Evolutionary conservation across 352 stramenopile species (phyloP), one percentile per base, ranked within the genome.

Genomic region (Phytophthora idaei): DNA sequence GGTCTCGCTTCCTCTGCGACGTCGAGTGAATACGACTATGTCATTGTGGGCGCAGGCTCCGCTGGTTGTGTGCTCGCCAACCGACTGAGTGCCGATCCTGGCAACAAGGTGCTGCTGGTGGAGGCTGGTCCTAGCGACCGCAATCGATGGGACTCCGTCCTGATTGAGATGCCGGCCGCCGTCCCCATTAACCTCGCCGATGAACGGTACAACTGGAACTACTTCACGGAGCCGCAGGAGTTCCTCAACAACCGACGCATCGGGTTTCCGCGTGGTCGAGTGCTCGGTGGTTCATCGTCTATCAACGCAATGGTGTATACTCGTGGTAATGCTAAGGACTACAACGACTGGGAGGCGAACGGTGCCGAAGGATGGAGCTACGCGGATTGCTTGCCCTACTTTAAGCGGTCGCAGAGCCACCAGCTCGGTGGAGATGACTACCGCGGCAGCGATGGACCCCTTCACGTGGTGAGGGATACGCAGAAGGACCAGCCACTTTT

Each of bases 221-320:
- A 92, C 78, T 36, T 95, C 60, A 96, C 88, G 1, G 82, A 92
- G 59, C 84, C 89, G 31, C 88, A 96, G 61, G 77, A 89, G 53
- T 69, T 93, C 60, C 64, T 96, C 15, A 77, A 95, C 70, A 84
- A 87, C 69, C 83, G 89, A 5, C 31, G 80, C 5, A 66, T 95
- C 47, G 74, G 85, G 14, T 94, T 85, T 75, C 89, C 88, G 3
- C 78, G 89, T 25, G 89, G 89, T 36, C 85, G 89, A 39, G 88
- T 97, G 48, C 85, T 97, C 25, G 89, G 89, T 10, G 89, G 89
- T 11, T 95, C 87, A 12, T 95, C 87, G 11, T 95, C 86, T 28
- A 69, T 96, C 41, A 96, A 96, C 36, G 89, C 87, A 27, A 96
- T 96, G 89, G 78, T 96, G 9, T 96, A 96, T 79, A 90, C 89